Conservation (phyloP, 257 asterid species). For the Leonotis leonurus region DNA sequence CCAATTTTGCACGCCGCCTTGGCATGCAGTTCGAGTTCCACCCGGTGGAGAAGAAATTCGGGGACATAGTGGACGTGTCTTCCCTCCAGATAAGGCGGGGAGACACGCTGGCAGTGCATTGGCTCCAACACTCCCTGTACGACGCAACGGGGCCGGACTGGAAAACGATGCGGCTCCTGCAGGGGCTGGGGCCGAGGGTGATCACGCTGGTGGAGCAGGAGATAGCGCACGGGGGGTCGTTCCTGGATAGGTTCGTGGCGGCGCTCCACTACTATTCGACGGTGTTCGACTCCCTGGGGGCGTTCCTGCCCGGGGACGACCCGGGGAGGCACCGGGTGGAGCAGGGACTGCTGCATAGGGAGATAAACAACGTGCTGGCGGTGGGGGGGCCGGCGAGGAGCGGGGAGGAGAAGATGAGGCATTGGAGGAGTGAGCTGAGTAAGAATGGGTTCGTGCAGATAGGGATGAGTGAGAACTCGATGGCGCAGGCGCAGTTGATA, state of each 20-base stretch:
- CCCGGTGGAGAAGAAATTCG: conserved; percentile 43
- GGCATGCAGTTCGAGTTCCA: conserved; percentile 68
- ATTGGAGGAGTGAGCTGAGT: conserved; percentile 59
- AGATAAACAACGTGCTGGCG: conserved; percentile 67
- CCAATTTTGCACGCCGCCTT: conserved; percentile 50
- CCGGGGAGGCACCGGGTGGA: conserved; percentile 44
- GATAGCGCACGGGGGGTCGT: conserved; percentile 50
- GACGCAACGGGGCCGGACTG: conserved; percentile 76
- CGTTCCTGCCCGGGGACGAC: conserved; percentile 38
- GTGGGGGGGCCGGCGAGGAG: conserved; percentile 82
- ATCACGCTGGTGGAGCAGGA: conserved; percentile 75
- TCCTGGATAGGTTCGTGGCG: conserved; percentile 70
- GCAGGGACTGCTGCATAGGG: conserved; percentile 47
- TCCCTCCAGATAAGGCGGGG: conserved; percentile 35
- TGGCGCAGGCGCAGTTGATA: conserved; percentile 79
- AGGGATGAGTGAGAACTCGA: conserved; percentile 55
- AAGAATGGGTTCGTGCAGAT: conserved; percentile 53
- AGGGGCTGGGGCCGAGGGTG: conserved; percentile 42
- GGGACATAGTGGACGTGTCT: conserved; percentile 35
- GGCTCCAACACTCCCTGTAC: conserved; percentile 72
- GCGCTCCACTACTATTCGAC: conserved; percentile 78
- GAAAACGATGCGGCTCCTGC: conserved; percentile 56
- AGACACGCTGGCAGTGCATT: conserved; percentile 60
- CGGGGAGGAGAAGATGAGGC: conserved; percentile 68
- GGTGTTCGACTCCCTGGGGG: conserved; percentile 66